phyloP scores from a whole-genome alignment of 805 yeast genomes.

The Lipomyces yamanashiensis region DNA sequence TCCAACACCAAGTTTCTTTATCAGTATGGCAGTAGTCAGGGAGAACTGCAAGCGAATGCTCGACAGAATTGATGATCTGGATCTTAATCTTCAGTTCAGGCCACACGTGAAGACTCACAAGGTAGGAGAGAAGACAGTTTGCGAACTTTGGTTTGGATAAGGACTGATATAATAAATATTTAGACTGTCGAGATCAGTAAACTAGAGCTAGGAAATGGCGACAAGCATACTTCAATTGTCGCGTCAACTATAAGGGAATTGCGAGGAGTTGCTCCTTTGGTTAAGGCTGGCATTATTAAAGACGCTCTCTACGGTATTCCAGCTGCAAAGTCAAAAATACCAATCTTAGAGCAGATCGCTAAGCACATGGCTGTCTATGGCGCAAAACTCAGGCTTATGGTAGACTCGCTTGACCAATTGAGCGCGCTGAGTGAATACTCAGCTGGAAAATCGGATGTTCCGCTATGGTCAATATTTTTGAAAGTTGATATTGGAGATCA shows the following conservation, averaged over 20 bases:
- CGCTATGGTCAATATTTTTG: conserved; percentile 63
- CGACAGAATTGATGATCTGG: conserved; percentile 48
- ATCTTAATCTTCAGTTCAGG: conserved; percentile 54
- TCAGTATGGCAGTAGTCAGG: conserved; percentile 51
- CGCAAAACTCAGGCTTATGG: conserved; percentile 52
- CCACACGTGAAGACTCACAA: conserved; percentile 82
- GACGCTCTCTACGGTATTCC: conserved; percentile 65
- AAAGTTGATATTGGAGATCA: conserved; percentile 74
- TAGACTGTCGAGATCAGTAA: conserved; percentile 59
- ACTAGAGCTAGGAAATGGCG: conserved; percentile 48
- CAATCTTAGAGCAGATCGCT: conserved; percentile 49
- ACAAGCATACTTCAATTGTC: conserved; percentile 56
- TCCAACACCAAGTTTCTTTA: conserved; percentile 65
- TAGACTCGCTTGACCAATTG: conserved; percentile 65
- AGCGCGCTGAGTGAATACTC: conserved; percentile 37
- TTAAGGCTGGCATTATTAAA: conserved; percentile 48
- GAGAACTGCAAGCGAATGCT: conserved; percentile 58
- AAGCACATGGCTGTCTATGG: conserved; percentile 46
- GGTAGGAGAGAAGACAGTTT: conserved; percentile 32
- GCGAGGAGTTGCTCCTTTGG: conserved; percentile 53
- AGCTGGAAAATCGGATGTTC: conserved; percentile 21
- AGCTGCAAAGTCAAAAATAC: conserved; percentile 54
- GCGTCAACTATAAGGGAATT: conserved; percentile 75
- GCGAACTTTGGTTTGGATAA: no score
- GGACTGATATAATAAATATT: background rate